phyloP scores from a whole-genome alignment of 495 filamentous ascomycete genomes.

The Thermothielavioides terrestris region DNA sequence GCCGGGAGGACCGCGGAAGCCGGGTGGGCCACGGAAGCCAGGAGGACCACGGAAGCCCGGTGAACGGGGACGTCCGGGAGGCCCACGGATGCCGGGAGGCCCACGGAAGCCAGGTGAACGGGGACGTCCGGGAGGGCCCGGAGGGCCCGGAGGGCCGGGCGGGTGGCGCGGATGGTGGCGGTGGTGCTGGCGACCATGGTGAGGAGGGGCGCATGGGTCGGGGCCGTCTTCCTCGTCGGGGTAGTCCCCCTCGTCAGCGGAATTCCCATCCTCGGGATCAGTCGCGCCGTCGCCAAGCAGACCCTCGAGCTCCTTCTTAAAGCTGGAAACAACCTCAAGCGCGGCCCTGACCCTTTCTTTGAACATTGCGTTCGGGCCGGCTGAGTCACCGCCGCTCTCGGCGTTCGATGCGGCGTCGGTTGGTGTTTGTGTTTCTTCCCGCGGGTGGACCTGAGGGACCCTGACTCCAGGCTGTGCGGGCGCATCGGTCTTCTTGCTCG shows the following conservation, averaged over 20 bases:
- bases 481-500: too few relatives aligned
- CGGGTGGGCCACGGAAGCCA: too few relatives aligned
- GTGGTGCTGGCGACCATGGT: background rate
- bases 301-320: constrained; percentile 18
- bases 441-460: too few relatives aligned
- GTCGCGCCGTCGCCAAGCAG: constrained; percentile 4
- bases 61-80: too few relatives aligned
- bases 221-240: background rate
- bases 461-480: too few relatives aligned
- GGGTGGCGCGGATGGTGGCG: background rate
- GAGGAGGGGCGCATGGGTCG: background rate
- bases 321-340: constrained; percentile 8
- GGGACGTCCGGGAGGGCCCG: background rate
- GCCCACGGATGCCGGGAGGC: too few relatives aligned
- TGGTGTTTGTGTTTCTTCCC: background rate
- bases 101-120: too few relatives aligned
- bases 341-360: constrained; percentile 12
- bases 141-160: background rate
- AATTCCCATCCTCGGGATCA: background rate
- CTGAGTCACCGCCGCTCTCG: too few relatives aligned
- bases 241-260: background rate
- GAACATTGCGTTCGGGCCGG: background rate
- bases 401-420: background rate
- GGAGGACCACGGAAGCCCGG: too few relatives aligned
- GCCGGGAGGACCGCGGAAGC: too few relatives aligned